These are phyloP conservation scores for Centrapalus pauciflorus DNA, from an alignment of 129 eudicot species.

Conservation along the genomic window DNA sequence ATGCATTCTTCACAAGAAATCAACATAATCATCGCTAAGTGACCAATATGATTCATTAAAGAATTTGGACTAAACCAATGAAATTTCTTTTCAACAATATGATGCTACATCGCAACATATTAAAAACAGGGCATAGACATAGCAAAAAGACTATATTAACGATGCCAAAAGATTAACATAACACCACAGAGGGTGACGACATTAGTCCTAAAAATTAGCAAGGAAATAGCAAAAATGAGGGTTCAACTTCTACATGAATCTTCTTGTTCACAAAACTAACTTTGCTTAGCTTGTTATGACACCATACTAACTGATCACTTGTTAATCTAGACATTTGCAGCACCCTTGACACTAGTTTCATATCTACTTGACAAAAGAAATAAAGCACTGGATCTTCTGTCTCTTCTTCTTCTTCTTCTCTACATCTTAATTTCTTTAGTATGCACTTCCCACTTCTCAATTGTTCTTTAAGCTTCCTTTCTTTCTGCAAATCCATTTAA, in stretches of 20 bases:
- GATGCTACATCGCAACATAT: too few relatives aligned
- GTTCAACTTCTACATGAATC: conserved; percentile 67
- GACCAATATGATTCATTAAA: too few relatives aligned
- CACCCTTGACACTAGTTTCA: conserved; percentile 75
- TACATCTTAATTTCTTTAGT: conserved; percentile 44
- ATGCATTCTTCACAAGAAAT: too few relatives aligned
- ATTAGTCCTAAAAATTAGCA: conserved; percentile 40
- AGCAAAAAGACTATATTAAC: neutral
- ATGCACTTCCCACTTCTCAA: conserved; percentile 74
- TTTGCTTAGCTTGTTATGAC: conserved; percentile 61
- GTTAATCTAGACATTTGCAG: conserved; percentile 74
- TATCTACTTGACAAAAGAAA: conserved; percentile 88
- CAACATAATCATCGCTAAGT: too few relatives aligned
- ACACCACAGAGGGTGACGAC: neutral
- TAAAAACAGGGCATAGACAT: too few relatives aligned
- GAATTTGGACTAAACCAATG: too few relatives aligned
- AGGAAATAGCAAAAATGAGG: conserved; percentile 84
- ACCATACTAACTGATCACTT: conserved; percentile 80
- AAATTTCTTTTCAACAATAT: too few relatives aligned
- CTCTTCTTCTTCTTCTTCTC: conserved; percentile 42
- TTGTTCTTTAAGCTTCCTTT: conserved; percentile 58
- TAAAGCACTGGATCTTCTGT: conserved; percentile 55
- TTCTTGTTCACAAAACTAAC: conserved; percentile 62
- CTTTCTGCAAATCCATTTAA: conserved; percentile 57
- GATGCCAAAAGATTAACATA: conserved; percentile 9